Conservation (phyloP, 345 rosid species). For the Syzygium aromaticum region DNA sequence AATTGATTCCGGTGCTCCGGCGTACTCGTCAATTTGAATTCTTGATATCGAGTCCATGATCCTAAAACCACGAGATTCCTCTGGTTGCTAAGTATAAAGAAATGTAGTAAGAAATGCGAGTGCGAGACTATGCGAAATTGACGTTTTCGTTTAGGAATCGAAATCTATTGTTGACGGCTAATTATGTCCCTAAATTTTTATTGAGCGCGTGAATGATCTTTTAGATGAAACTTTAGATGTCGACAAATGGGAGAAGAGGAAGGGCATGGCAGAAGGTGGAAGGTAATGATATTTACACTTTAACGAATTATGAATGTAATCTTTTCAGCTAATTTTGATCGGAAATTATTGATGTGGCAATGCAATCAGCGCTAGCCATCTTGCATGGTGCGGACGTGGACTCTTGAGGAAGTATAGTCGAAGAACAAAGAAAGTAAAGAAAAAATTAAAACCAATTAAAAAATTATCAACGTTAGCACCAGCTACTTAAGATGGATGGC, state of each 20-base stretch:
- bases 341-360: neutral
- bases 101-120: neutral
- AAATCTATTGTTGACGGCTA: neutral
- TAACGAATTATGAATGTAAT: too few species aligned
- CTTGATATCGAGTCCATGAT: neutral
- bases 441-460: neutral
- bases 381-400: rapidly evolving
- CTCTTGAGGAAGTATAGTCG: neutral
- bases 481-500: neutral
- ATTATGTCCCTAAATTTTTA: neutral
- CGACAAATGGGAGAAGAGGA: neutral
- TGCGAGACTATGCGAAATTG: neutral
- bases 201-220: neutral
- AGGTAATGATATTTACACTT: neutral
- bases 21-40: neutral
- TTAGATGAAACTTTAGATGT: neutral
- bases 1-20: neutral
- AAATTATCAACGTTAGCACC: neutral
- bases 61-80: neutral
- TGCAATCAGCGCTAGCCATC: too few species aligned
- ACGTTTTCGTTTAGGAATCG: neutral
- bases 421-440: neutral
- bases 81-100: neutral
- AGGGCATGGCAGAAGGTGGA: neutral
- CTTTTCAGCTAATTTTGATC: neutral